These are phyloP conservation scores for Forsythia suspensa DNA, from an alignment of 257 asterid genomes.

Conservation along the genomic window DNA sequence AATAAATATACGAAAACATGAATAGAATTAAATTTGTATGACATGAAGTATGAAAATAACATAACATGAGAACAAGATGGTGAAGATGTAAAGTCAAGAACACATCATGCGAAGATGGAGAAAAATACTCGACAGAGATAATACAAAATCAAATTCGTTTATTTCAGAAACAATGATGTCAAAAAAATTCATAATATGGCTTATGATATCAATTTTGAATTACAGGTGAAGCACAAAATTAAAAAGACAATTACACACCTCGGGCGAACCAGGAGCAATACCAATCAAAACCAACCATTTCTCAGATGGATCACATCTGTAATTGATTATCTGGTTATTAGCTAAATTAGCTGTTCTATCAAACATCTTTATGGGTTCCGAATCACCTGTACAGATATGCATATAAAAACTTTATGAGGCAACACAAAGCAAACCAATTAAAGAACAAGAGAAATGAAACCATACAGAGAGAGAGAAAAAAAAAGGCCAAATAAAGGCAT, in stretches of 20 bases:
- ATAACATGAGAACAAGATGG: too few species aligned
- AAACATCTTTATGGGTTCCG: constrained; percentile 91
- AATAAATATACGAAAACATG: too few species aligned
- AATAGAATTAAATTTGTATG: too few species aligned
- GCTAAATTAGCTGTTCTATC: constrained; percentile 92
- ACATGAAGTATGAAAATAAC: too few species aligned
- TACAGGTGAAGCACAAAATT: background rate
- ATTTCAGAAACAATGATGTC: background rate
- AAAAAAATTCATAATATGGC: background rate
- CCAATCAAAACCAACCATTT: constrained; percentile 99
- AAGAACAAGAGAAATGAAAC: background rate
- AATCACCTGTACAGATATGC: constrained; percentile 60
- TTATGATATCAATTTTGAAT: background rate
- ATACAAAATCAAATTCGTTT: background rate
- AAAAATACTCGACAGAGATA: too few species aligned
- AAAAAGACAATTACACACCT: constrained; percentile 53
- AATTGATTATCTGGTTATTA: constrained; percentile 90
- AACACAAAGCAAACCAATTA: constrained; percentile 9
- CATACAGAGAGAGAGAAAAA: too few species aligned
- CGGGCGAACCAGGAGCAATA: constrained; percentile 94
- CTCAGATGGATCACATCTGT: constrained; percentile 94
- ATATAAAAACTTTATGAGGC: background rate
- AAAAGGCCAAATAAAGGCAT: constrained; percentile 6
- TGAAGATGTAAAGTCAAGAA: too few species aligned
- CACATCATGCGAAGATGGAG: too few species aligned